Evolutionary conservation across 2,329 filamentous ascomycete species (phyloP).

Genomic region (Hypoxylon rubiginosum): DNA sequence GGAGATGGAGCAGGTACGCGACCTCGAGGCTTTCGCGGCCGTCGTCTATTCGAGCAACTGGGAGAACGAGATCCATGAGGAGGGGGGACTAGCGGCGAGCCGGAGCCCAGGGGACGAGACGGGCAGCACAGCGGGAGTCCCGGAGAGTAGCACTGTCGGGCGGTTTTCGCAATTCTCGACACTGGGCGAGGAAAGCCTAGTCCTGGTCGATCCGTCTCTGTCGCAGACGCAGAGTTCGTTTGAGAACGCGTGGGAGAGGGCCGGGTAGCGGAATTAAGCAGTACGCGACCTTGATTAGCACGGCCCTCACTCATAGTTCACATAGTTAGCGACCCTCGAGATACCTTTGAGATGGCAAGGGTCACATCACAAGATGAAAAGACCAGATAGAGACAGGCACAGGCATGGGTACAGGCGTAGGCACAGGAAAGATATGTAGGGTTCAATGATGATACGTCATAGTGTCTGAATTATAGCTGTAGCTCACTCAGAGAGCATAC

Average conservation of each 20-base stretch:
- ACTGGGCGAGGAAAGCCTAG: constrained; percentile 63
- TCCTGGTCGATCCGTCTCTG: constrained; percentile 62
- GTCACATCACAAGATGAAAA: not conserved
- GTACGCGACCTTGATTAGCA: not conserved
- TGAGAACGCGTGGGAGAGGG: constrained; percentile 79
- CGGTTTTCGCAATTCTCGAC: constrained; percentile 32
- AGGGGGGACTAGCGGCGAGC: constrained; percentile 51
- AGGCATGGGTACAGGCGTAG: not conserved
- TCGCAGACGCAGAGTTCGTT: constrained; percentile 62
- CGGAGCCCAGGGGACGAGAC: constrained; percentile 38
- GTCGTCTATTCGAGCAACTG: constrained; percentile 91
- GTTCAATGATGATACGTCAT: constrained; percentile 14
- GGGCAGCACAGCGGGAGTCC: constrained; percentile 16
- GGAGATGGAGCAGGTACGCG: constrained; percentile 80
- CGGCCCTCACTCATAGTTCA: not conserved
- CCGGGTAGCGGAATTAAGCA: constrained; percentile 58
- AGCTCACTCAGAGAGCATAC: constrained; percentile 19
- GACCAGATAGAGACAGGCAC: not conserved
- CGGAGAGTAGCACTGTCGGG: constrained; percentile 40
- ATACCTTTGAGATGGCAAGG: too few relatives aligned
- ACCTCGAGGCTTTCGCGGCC: constrained; percentile 86
- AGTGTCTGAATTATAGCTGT: constrained; percentile 22
- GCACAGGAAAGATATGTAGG: not conserved
- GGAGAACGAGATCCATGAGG: constrained; percentile 73
- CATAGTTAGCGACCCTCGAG: not conserved